Evolutionary conservation across 1,139 yeast species (phyloP).

Genomic region (Nadsonia starkeyi-henricii): DNA sequence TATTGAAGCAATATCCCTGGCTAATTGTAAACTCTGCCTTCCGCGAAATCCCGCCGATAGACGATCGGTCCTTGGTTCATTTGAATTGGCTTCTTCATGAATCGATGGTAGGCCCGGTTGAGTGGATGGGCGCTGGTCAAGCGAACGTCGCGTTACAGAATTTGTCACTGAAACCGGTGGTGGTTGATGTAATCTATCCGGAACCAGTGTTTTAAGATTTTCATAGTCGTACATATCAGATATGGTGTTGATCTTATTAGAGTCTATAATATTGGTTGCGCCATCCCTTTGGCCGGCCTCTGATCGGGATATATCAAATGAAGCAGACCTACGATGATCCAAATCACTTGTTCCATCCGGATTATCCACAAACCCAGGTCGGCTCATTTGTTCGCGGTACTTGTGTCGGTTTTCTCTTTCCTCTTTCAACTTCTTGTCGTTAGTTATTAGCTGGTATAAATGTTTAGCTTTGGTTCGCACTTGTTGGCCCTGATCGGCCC

Average conservation of each 20-base stretch:
- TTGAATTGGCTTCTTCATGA: not conserved
- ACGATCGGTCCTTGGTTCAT: not conserved
- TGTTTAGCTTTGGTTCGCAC: constrained; percentile 86
- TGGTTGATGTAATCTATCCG: not conserved
- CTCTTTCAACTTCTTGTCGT: constrained; percentile 66
- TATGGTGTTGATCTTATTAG: not conserved
- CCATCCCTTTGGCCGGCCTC: not conserved
- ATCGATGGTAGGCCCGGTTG: not conserved
- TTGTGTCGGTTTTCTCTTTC: constrained; percentile 34
- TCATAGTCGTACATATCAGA: not conserved
- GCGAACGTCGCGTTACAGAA: not conserved
- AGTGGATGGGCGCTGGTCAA: not conserved
- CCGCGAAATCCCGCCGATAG: not conserved
- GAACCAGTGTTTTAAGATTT: not conserved
- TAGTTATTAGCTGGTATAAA: constrained; percentile 59
- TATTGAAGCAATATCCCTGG: not conserved
- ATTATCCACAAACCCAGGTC: not conserved
- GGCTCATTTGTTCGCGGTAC: not conserved
- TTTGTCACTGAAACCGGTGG: not conserved
- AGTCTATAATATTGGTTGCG: not conserved
- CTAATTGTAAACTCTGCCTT: not conserved
- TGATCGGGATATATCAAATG: not conserved
- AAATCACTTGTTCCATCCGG: not conserved
- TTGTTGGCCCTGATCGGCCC: constrained; percentile 78
- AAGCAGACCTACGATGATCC: not conserved